Percentiles rank a stretch among this genome's conserved stretches.
Conservation (phyloP, 306 rosid genomes). For the Lotus japonicus region DNA sequence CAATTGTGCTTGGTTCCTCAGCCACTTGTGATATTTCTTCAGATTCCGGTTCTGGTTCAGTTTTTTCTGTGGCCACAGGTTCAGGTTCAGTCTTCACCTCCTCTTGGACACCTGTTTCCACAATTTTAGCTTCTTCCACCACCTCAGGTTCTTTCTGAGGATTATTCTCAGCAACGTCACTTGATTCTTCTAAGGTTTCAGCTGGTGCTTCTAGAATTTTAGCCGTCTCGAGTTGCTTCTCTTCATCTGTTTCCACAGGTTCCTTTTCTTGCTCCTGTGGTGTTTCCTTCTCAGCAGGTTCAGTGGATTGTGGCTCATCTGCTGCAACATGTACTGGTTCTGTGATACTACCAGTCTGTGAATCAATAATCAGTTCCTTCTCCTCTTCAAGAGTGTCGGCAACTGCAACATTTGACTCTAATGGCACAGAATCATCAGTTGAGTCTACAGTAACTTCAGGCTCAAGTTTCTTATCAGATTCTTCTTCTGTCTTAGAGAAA, state of each 20-base stretch:
- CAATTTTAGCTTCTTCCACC: constrained; percentile 18
- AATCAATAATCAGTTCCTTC: constrained; percentile 25
- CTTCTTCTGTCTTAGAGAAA: constrained; percentile 14
- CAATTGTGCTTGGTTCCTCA: constrained; percentile 13
- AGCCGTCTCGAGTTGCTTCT: constrained; percentile 26
- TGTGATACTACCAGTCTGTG: constrained; percentile 3
- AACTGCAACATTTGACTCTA: constrained; percentile 9
- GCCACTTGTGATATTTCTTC: background rate
- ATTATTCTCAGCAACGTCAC: background rate
- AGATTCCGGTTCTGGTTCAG: constrained; percentile 17
- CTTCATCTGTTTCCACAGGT: constrained; percentile 18
- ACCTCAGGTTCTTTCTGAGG: constrained; percentile 15
- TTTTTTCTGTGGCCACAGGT: background rate
- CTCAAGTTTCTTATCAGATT: constrained; percentile 4
- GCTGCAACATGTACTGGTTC: constrained; percentile 18
- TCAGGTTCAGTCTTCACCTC: constrained; percentile 12
- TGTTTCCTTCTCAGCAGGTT: constrained; percentile 21
- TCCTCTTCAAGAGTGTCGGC: constrained; percentile 17
- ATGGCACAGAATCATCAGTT: constrained; percentile 17
- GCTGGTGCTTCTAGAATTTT: constrained; percentile 22
- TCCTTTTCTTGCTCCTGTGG: constrained; percentile 15
- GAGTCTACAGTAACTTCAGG: constrained; percentile 19
- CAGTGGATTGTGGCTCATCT: constrained; percentile 1
- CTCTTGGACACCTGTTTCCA: background rate
- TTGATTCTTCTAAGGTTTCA: constrained; percentile 15